phyloP scores from a whole-genome alignment of 2,329 filamentous ascomycete species.

The Ceratocystis diversiconidia region DNA sequence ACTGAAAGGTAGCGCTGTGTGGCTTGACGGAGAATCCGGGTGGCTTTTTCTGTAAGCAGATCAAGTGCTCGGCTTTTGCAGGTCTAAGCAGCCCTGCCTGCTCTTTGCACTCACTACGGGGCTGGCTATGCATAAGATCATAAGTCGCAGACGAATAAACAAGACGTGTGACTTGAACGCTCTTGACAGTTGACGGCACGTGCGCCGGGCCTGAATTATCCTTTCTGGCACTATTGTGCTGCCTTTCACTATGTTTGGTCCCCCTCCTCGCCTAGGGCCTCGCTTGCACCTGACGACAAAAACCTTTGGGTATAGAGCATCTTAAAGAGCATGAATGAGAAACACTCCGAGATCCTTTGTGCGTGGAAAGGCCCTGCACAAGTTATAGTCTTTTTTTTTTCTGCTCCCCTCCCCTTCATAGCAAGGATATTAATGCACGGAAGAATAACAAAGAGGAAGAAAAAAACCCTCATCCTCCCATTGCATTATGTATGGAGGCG shows the following conservation, averaged over 20 bases:
- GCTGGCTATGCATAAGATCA: background rate
- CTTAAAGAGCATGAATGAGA: background rate
- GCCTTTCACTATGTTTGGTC: background rate
- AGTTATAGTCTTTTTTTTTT: background rate
- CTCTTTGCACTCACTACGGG: background rate
- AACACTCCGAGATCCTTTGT: background rate
- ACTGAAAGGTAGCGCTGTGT: slow-evolving; percentile 2
- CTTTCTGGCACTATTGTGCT: background rate
- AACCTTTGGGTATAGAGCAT: background rate
- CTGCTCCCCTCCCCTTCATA: too few species aligned
- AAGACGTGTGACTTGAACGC: background rate
- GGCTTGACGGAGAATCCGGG: slow-evolving; percentile 1
- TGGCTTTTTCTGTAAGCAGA: background rate
- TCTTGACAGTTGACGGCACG: background rate
- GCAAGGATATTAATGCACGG: too few species aligned
- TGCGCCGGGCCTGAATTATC: background rate
- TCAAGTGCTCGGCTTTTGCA: background rate
- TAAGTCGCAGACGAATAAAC: background rate
- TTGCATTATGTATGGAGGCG: too few species aligned
- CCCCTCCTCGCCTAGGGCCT: background rate
- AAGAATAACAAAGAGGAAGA: too few species aligned
- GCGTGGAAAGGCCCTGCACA: background rate
- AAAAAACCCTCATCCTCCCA: too few species aligned
- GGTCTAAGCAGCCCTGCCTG: background rate
- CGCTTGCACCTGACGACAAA: background rate